phyloP scores from a whole-genome alignment of 1,139 yeast genomes.

The Pichia norvegensis region DNA sequence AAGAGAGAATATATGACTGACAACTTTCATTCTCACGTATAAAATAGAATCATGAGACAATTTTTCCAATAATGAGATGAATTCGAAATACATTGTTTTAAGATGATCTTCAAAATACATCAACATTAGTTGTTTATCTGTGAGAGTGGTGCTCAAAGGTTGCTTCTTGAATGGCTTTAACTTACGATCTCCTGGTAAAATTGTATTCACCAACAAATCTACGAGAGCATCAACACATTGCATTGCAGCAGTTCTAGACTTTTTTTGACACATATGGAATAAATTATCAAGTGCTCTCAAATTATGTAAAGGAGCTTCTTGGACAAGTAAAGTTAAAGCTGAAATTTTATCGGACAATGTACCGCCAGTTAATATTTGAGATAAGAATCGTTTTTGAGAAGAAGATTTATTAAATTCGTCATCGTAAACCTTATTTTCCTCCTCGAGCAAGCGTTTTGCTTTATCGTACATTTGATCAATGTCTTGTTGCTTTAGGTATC shows the following conservation, averaged over 20 bases:
- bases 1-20: constrained; percentile 71
- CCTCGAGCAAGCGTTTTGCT: constrained; percentile 59
- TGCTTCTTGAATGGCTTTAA: constrained; percentile 76
- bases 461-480: constrained; percentile 53
- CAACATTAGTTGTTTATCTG: constrained; percentile 53
- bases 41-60: constrained; percentile 88
- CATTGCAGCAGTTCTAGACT: constrained; percentile 87
- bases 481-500: constrained; percentile 39
- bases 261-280: constrained; percentile 74
- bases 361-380: constrained; percentile 86
- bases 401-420: constrained; percentile 74
- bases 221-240: constrained; percentile 85
- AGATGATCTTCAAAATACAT: constrained; percentile 87
- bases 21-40: constrained; percentile 74
- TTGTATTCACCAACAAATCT: constrained; percentile 72
- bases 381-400: constrained; percentile 81
- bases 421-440: constrained; percentile 64
- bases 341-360: constrained; percentile 93
- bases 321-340: constrained; percentile 83
- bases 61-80: constrained; percentile 62
- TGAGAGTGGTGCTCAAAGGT: constrained; percentile 41
- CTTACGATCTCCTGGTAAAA: constrained; percentile 74
- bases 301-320: constrained; percentile 92
- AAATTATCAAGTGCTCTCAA: constrained; percentile 75
- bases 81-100: constrained; percentile 64